phyloP scores from a whole-genome alignment of 2,329 filamentous ascomycete species.

The Rhynchosporium agropyri region DNA sequence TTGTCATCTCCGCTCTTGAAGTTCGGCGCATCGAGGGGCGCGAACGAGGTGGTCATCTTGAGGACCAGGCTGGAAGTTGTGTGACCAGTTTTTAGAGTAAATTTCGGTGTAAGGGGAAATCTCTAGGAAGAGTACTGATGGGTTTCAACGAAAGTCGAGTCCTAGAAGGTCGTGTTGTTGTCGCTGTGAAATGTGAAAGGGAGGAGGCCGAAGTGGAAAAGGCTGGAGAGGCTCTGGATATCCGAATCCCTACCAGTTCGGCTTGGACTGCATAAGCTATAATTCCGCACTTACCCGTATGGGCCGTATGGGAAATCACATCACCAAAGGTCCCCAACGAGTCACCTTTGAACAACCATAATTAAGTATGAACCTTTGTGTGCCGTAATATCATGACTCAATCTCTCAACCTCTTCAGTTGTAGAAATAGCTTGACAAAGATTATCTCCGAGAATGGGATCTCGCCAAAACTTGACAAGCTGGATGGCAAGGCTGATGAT shows the following conservation, averaged over 20 bases:
- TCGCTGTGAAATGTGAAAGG: conserved; percentile 12
- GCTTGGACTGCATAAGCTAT: conserved; percentile 8
- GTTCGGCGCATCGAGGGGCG: conserved; percentile 55
- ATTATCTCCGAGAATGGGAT: not conserved
- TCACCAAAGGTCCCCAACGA: not conserved
- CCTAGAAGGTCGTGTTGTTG: conserved; percentile 12
- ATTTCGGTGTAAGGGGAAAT: not conserved
- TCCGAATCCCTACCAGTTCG: conserved; percentile 2
- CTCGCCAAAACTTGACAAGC: not conserved
- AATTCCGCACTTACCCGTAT: not conserved
- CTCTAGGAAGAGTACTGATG: not conserved
- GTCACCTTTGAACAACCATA: not conserved
- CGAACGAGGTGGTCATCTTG: conserved; percentile 45
- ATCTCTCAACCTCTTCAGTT: not conserved
- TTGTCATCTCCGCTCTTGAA: conserved; percentile 55
- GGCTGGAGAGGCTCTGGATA: conserved; percentile 9
- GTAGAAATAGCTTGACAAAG: not conserved
- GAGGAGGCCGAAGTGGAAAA: conserved; percentile 1
- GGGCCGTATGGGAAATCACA: not conserved
- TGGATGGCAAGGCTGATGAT: conserved; percentile 14
- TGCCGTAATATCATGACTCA: too few species aligned
- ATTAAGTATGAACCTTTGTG: not conserved
- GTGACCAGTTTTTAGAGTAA: conserved; percentile 4
- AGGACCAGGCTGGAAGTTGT: conserved; percentile 9
- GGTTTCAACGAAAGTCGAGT: not conserved